Percentiles rank a stretch among this genome's conserved stretches.
These are phyloP conservation scores for Ustilago hordei DNA, from an alignment of 1,284 basidiomycete species.

Conservation along the genomic window DNA sequence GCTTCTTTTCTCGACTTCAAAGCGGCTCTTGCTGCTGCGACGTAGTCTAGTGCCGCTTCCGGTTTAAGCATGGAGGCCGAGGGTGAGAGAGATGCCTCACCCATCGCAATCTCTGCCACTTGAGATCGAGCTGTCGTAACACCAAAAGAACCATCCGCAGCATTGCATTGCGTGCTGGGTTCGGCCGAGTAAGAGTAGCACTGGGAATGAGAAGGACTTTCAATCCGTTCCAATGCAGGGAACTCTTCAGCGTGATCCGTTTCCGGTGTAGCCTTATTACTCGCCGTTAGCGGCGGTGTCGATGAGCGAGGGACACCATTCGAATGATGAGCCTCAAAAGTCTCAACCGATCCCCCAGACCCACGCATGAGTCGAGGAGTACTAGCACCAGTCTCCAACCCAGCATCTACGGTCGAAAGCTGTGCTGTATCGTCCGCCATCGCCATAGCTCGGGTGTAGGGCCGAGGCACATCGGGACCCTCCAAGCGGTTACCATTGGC, in stretches of 20 bases:
- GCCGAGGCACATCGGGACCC: conserved; percentile 40
- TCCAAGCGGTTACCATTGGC: conserved; percentile 41
- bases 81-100: conserved; percentile 17
- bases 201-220: background rate
- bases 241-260: conserved; percentile 16
- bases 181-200: background rate
- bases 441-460: background rate
- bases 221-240: background rate
- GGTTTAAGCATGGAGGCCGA: background rate
- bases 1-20: conserved; percentile 27
- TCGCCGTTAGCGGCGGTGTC: conserved; percentile 27
- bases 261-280: conserved; percentile 11
- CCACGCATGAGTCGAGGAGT: conserved; percentile 13
- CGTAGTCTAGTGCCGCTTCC: conserved; percentile 22
- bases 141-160: background rate
- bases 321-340: background rate
- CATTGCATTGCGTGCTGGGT: background rate
- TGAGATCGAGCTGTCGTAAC: conserved; percentile 5
- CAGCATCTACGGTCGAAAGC: conserved; percentile 15
- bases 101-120: conserved; percentile 11
- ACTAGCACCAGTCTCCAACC: background rate
- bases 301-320: conserved; percentile 25
- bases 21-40: conserved; percentile 36
- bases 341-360: conserved; percentile 24
- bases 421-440: conserved; percentile 19